These are phyloP conservation scores for Alloteropsis angusta DNA, from an alignment of 202 grass and related monocot species.

Conservation along the genomic window DNA sequence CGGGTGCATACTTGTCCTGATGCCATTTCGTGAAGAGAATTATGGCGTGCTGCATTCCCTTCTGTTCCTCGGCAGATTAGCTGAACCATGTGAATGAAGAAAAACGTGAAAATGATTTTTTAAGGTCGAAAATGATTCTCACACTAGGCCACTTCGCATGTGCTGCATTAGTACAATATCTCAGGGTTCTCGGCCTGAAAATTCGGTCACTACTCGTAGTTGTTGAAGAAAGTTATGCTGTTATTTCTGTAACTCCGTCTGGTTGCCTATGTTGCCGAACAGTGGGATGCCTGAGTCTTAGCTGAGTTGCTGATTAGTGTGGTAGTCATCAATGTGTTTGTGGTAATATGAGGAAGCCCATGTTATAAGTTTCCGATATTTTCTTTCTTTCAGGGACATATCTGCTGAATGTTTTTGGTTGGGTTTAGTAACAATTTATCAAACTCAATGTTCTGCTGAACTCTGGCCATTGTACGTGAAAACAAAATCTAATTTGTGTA, in stretches of 20 bases:
- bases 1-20: too few species aligned
- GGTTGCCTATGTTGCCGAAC: neutral
- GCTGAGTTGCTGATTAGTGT: neutral
- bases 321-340: neutral
- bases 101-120: neutral
- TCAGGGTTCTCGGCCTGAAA: neutral
- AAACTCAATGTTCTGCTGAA: neutral
- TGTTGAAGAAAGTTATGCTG: neutral
- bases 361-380: neutral
- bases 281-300: neutral
- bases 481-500: neutral
- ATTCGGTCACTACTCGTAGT: neutral
- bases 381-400: neutral
- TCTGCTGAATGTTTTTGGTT: neutral
- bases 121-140: too few species aligned
- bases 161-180: neutral
- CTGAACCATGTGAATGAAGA: neutral
- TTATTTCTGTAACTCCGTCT: neutral
- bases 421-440: neutral
- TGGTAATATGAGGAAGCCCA: neutral
- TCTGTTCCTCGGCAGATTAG: neutral
- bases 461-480: neutral
- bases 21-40: too few species aligned
- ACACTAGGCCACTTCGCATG: neutral
- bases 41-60: neutral